Evolutionary conservation across 1,139 yeast species (phyloP).

Genomic region (Taiozyma onychis): DNA sequence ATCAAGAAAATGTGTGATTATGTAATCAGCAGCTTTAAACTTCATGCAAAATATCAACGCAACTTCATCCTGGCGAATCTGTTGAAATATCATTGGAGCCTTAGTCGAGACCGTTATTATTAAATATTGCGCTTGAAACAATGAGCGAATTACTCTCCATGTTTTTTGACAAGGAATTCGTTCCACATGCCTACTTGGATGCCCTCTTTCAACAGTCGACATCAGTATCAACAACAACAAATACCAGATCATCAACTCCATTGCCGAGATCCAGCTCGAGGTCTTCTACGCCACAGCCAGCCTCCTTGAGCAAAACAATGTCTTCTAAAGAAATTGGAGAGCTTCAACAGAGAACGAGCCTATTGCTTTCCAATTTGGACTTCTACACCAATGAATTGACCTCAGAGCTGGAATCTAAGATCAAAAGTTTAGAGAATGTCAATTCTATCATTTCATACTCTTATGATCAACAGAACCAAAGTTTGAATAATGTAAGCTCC

Average conservation of each 20-base stretch:
- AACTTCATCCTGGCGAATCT: too few species aligned
- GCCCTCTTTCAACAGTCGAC: constrained; percentile 30
- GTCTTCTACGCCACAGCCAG: not conserved
- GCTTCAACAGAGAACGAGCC: constrained; percentile 32
- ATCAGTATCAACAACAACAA: constrained; percentile 1
- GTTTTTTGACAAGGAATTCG: constrained; percentile 44
- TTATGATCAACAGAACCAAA: constrained; percentile 10
- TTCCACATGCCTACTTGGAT: constrained; percentile 45
- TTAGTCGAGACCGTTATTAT: not conserved
- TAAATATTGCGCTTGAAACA: not conserved
- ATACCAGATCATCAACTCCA: constrained; percentile 3
- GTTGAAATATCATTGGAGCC: not conserved
- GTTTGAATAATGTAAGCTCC: constrained; percentile 5
- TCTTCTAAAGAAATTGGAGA: constrained; percentile 26
- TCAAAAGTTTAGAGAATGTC: constrained; percentile 38
- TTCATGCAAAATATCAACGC: too few species aligned
- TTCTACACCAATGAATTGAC: constrained; percentile 54
- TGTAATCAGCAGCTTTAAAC: too few species aligned
- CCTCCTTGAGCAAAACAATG: constrained; percentile 11
- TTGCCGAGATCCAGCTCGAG: not conserved
- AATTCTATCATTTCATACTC: constrained; percentile 35
- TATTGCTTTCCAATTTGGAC: constrained; percentile 53
- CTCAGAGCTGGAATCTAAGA: constrained; percentile 41
- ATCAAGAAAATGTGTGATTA: too few species aligned
- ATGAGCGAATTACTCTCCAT: constrained; percentile 33